These are phyloP conservation scores for Boletellus ananiceps DNA, from an alignment of 768 basidiomycete species.

Conservation along the genomic window DNA sequence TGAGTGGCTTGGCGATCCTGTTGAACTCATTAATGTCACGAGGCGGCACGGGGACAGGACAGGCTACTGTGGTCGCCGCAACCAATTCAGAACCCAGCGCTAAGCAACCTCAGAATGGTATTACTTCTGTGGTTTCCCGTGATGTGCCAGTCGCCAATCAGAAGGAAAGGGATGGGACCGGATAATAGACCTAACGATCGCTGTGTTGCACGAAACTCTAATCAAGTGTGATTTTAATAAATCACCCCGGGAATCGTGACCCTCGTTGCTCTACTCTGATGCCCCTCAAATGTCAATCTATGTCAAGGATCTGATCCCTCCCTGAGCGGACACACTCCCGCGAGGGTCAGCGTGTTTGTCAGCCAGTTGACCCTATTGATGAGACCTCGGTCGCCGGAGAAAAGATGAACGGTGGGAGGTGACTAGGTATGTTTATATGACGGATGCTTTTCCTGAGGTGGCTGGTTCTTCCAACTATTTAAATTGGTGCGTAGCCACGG, in stretches of 20 bases:
- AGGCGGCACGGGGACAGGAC: conserved; percentile 24
- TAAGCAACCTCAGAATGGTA: conserved; percentile 17
- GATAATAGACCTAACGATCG: conserved; percentile 16
- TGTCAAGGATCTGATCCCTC: too few species aligned
- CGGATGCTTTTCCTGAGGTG: too few species aligned
- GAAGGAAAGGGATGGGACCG: conserved; percentile 21
- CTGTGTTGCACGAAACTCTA: conserved; percentile 9
- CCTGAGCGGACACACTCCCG: too few species aligned
- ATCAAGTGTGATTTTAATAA: conserved; percentile 5
- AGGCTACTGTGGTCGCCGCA: conserved; percentile 8
- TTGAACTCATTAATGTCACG: conserved; percentile 67
- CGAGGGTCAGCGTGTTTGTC: too few species aligned
- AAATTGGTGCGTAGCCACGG: too few species aligned
- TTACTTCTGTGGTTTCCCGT: conserved; percentile 5
- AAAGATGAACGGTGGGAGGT: too few species aligned
- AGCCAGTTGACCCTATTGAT: too few species aligned
- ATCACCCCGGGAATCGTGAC: not conserved
- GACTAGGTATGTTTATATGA: too few species aligned
- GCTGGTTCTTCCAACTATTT: too few species aligned
- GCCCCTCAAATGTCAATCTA: not conserved
- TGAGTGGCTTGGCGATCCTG: conserved; percentile 68
- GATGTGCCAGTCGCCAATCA: conserved; percentile 5
- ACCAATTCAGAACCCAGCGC: conserved; percentile 9
- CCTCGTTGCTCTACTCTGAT: not conserved
- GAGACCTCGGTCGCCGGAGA: too few species aligned